phyloP scores from a whole-genome alignment of 2,329 filamentous ascomycete species.

The Ilyonectria destructans region DNA sequence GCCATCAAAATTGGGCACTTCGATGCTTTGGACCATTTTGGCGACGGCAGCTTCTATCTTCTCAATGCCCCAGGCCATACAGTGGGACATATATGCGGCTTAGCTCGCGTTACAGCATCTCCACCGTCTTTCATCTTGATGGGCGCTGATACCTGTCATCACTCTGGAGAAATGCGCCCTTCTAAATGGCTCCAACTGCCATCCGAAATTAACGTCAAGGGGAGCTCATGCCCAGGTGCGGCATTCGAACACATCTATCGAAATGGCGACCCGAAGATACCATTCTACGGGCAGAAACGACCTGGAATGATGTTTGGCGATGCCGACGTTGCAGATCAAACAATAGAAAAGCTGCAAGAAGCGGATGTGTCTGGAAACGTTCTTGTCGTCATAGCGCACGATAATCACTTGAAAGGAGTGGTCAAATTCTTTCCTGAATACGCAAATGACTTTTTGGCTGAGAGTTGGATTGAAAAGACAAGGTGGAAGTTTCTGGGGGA shows the following conservation, averaged over 20 bases:
- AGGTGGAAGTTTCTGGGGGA: neutral
- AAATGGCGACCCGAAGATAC: neutral
- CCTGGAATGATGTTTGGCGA: neutral
- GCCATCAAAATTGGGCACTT: slow-evolving; percentile 53
- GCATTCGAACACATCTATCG: neutral
- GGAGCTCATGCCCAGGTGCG: neutral
- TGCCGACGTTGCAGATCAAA: neutral
- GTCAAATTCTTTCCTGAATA: neutral
- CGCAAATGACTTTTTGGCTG: slow-evolving; percentile 4
- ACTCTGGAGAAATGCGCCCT: slow-evolving; percentile 51
- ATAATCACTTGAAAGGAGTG: neutral
- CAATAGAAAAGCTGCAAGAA: neutral
- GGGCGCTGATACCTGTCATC: slow-evolving; percentile 41
- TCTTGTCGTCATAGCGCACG: slow-evolving; percentile 16
- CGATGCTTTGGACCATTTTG: slow-evolving; percentile 56
- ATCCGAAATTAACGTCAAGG: neutral
- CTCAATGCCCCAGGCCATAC: slow-evolving; percentile 52
- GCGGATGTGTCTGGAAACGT: neutral
- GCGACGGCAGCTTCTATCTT: slow-evolving; percentile 42
- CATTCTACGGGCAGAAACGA: neutral
- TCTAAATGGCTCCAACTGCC: slow-evolving; percentile 30
- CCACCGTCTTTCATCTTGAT: slow-evolving; percentile 42
- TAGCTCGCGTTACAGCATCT: slow-evolving; percentile 34
- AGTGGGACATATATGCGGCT: slow-evolving; percentile 40
- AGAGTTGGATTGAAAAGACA: neutral